Base-by-base conservation (phyloP, 306 rosid genomes). In the Prinsepia uniflora region DNA sequence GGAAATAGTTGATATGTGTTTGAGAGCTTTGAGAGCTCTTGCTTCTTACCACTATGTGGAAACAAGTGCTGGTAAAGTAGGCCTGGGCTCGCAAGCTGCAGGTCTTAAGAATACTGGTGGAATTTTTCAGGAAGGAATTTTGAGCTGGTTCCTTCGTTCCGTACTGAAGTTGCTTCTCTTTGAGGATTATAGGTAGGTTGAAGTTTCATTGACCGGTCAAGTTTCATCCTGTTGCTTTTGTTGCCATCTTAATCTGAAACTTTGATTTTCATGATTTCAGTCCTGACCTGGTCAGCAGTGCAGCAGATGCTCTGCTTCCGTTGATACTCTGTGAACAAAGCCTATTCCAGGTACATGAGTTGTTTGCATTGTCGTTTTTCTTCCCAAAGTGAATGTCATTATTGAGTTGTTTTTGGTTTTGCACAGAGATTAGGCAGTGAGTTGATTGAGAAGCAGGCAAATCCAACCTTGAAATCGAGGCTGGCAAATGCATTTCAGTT, bases 301-400 rank as follows among this genome's bases (percentile, higher is more conserved):
- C 96, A n/a, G 97, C 98, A n/a, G 98, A 90, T 78, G 97, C 98
- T 43, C 96, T 93, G 70, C 86, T 93, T 77, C 97, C 97, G 0
- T 56, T 90, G 69, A 87, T 93, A 69, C 96, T 93, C 64, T 93
- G 98, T 73, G 96, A 93, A 80, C 93, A 89, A 81, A 77, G 76
- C 79, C 87, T 93, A 40, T 93, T 85, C 78, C 97, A 90, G 94
- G 98, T 93, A 24, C 30, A 24, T 24, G 30, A 24, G 2, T 24
- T 24, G 30, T 2, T 24, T 24, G 30, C 30, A 24, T 56, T 24
- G n/a, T 53, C 4, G 8, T 18, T 9, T 40, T 10, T 7, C 19
- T 50, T 66, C n/a, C 42, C 73, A 53, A 44, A 63, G 63, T 65
- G 67, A 34, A 75, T 73, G 68, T 48, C 54, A 7, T 20, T 69